These are phyloP conservation scores for Chalciporus sphaerocephalus DNA, from an alignment of 768 basidiomycete species.

Conservation along the genomic window DNA sequence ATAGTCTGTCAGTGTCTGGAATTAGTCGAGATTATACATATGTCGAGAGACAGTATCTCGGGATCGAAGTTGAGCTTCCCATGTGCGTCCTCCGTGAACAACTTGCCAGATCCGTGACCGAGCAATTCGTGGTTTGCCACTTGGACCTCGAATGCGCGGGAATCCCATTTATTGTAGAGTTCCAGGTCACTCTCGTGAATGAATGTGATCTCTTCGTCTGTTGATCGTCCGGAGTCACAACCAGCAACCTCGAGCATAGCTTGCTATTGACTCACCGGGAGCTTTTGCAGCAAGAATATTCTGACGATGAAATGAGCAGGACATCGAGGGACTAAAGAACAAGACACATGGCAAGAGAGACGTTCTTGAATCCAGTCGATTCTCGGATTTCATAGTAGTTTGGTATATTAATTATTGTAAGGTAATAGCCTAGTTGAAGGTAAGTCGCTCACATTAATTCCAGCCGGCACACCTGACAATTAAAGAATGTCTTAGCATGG, in stretches of 20 bases:
- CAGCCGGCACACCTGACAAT: constrained; percentile 68
- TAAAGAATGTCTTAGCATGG: background rate
- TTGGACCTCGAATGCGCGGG: constrained; percentile 76
- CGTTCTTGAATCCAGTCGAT: constrained; percentile 83
- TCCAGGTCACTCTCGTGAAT: constrained; percentile 73
- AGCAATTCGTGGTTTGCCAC: constrained; percentile 89
- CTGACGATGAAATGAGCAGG: constrained; percentile 30
- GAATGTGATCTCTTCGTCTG: constrained; percentile 78
- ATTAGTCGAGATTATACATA: background rate
- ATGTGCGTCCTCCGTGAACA: constrained; percentile 71
- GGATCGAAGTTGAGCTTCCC: constrained; percentile 82
- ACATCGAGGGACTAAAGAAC: background rate
- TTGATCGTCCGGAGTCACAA: background rate
- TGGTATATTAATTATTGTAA: constrained; percentile 52
- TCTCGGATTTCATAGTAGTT: constrained; percentile 86
- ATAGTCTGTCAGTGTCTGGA: constrained; percentile 48
- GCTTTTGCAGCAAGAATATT: constrained; percentile 88
- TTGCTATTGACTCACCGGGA: constrained; percentile 50
- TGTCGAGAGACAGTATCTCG: constrained; percentile 40
- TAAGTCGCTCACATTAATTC: constrained; percentile 62
- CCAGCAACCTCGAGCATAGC: background rate
- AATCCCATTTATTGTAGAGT: constrained; percentile 76
- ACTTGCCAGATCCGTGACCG: constrained; percentile 81
- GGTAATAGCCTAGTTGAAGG: background rate
- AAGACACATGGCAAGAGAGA: constrained; percentile 64